Conservation (phyloP, 495 filamentous ascomycete genomes). For the Lophiotrema nucula region DNA sequence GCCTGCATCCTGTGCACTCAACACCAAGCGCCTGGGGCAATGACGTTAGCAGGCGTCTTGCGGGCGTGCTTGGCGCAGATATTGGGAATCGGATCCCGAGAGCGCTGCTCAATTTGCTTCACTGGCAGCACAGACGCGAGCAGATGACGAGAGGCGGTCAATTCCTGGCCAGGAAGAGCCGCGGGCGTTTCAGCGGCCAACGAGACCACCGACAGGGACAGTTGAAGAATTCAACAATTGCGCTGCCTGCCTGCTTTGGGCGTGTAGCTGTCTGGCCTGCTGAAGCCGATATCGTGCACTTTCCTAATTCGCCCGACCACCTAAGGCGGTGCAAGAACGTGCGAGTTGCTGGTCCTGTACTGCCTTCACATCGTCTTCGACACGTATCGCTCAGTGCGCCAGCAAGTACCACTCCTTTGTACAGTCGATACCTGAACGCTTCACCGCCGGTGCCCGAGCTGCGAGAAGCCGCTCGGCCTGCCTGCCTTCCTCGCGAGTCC, state of each 20-base stretch:
- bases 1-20: neutral
- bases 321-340: no score
- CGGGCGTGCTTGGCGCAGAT: neutral
- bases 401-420: neutral
- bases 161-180: conserved; percentile 4
- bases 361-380: neutral
- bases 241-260: neutral
- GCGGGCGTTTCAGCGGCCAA: conserved; percentile 6
- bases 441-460: conserved; percentile 11
- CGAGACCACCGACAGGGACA: neutral
- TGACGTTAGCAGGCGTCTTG: neutral
- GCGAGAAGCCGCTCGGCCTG: conserved; percentile 17
- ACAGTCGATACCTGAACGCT: neutral
- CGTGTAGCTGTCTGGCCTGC: neutral
- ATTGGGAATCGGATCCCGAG: neutral
- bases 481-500: conserved; percentile 14
- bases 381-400: neutral
- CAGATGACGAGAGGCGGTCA: conserved; percentile 20
- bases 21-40: neutral
- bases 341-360: no score
- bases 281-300: neutral
- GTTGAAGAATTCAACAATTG: conserved; percentile 1
- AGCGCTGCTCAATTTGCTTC: neutral
- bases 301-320: neutral
- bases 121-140: conserved; percentile 3